Base-by-base conservation (phyloP, 2,329 filamentous ascomycete genomes). In the Talaromyces sp. region DNA sequence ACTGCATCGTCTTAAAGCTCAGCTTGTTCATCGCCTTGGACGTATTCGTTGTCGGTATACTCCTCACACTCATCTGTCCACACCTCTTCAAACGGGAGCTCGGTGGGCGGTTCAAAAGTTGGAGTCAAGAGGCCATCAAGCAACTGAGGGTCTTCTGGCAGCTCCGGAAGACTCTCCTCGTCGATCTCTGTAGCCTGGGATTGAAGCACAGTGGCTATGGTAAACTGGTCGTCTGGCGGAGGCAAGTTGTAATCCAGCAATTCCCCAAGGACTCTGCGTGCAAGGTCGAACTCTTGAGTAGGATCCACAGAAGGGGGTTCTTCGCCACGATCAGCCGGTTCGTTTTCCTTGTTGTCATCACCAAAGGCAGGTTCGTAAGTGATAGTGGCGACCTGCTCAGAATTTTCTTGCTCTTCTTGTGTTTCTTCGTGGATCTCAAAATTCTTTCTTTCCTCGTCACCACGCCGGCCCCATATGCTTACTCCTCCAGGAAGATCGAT, bases 321-420 rank as follows among this genome's bases (percentile, higher is more conserved):
- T 21, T 46, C 19, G n/a, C 10, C 27, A 52, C 8, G 27, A 11
- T 29, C 48, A n/a, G 27, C 12, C 12, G 43, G 5, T n/a, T 55
- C n/a, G 53, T 55, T 55, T 24, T 55, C 53, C 21, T 55, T 55
- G 19, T 55, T 35, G n/a, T 55, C 29, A 17, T 55, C 53, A 12
- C 14, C 19, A 35, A 35, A 55, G 31, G 12, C 4, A 31, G 53
- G 53, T 4, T 54, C 24, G 24, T 54, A 29, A 14, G 29, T n/a
- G 8, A 8, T 24, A 55, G 21, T n/a, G 10, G 21, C 26, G 53
- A 43, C 14, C 14, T 55, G 31, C 35, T 55, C 53, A 24, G 24
- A 12, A 55, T 55, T n/a, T 2, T 0, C n/a, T 17, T 31, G 53
- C 12, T 35, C 53, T 29, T 38, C 29, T 38, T 55, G 29, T 17